Conservation (phyloP, 176 grass and related monocot species). For the Thinopyrum elongatum region DNA sequence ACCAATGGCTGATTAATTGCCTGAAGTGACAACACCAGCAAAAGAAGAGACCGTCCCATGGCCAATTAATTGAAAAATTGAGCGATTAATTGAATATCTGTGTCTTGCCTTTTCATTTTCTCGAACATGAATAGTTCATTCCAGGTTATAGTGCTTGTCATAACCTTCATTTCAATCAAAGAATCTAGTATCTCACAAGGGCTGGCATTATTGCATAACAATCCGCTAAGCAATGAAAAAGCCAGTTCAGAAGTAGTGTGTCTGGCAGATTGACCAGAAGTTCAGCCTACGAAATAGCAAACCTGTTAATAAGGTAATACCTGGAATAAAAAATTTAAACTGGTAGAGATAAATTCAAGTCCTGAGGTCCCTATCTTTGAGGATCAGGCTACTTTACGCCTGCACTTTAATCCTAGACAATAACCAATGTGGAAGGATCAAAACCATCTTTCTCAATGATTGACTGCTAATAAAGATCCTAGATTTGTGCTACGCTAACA, state of each 20-base stretch:
- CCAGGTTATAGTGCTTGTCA: not conserved
- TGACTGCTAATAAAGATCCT: not conserved
- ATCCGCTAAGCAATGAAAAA: conserved; percentile 88
- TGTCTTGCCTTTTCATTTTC: conserved; percentile 26
- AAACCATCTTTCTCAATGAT: not conserved
- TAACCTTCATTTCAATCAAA: conserved; percentile 20
- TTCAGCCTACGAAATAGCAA: conserved; percentile 60
- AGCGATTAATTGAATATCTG: not conserved
- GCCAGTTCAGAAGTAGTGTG: conserved; percentile 81
- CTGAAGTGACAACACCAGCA: not conserved
- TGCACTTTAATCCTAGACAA: not conserved
- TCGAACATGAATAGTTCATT: conserved; percentile 6
- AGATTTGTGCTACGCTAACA: not conserved
- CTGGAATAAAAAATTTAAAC: not conserved
- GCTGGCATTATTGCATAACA: conserved; percentile 81
- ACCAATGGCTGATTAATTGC: not conserved
- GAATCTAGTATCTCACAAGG: conserved; percentile 78
- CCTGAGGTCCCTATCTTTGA: not conserved
- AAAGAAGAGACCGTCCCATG: conserved; percentile 1
- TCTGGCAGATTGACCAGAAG: conserved; percentile 73
- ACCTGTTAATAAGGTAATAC: conserved; percentile 14
- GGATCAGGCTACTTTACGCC: not conserved
- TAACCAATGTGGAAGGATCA: not conserved
- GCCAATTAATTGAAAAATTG: not conserved
- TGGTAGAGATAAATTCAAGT: not conserved